A percentile compares a stretch with the other conserved stretches of the same genome.
phyloP scores from a whole-genome alignment of 495 filamentous ascomycete species.

The Penicillium coprophilum region DNA sequence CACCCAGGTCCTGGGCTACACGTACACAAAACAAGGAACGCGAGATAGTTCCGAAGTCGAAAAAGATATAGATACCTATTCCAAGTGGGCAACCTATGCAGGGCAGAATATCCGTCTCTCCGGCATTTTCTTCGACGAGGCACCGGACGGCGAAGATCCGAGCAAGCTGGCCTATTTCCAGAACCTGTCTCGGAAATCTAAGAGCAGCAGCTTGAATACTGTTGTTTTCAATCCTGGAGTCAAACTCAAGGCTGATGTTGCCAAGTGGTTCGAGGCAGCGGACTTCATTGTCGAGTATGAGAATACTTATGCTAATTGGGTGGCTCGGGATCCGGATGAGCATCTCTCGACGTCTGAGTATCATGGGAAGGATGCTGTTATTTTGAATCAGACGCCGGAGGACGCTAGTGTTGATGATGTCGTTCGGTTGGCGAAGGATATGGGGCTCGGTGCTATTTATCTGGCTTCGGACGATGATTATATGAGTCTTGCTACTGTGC shows the following conservation, averaged over 20 bases:
- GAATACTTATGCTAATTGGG: conserved; percentile 24
- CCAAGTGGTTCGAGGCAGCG: conserved; percentile 20
- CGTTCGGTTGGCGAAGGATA: conserved; percentile 13
- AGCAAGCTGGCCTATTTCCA: conserved; percentile 35
- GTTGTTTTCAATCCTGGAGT: conserved; percentile 27
- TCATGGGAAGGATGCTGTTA: conserved; percentile 20
- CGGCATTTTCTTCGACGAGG: conserved; percentile 53
- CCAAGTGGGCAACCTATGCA: conserved; percentile 36
- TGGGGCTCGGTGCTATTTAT: conserved; percentile 28
- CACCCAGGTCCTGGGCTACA: conserved; percentile 50
- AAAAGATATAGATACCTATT: conserved; percentile 43
- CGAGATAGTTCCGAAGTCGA: conserved; percentile 30
- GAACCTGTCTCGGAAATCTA: conserved; percentile 28
- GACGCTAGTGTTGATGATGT: conserved; percentile 14
- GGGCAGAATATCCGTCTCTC: conserved; percentile 34
- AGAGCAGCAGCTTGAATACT: conserved; percentile 6
- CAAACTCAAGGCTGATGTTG: conserved; percentile 13
- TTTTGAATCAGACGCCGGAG: conserved; percentile 21
- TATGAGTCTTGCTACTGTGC: conserved; percentile 10
- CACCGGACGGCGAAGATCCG: conserved; percentile 29
- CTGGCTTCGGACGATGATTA: conserved; percentile 22
- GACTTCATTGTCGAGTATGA: conserved; percentile 28
- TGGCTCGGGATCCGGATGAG: conserved; percentile 3
- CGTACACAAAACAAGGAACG: conserved; percentile 38
- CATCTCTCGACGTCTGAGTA: conserved; percentile 5